Conservation (phyloP, 2,329 filamentous ascomycete species). For the Endoconidiophora polonica region DNA sequence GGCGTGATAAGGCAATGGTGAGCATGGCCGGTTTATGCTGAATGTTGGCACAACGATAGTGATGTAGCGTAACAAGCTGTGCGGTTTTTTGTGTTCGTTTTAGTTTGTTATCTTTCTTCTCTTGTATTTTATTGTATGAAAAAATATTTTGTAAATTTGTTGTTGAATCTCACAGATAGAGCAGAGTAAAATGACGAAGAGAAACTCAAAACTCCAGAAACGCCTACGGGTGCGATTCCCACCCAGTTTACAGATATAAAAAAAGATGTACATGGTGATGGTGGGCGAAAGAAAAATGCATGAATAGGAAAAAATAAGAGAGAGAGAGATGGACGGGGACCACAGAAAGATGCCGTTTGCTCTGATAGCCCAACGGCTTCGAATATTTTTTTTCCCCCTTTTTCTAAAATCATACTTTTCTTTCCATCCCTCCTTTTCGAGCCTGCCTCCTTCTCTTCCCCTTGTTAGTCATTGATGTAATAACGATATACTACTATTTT, state of each 20-base stretch:
- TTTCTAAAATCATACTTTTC: too few species aligned
- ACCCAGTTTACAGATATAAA: slow-evolving; percentile 1
- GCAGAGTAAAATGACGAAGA: slow-evolving; percentile 11
- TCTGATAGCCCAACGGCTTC: background rate
- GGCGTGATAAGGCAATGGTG: background rate
- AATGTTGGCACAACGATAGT: background rate
- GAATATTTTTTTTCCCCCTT: background rate
- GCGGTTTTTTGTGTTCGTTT: slow-evolving; percentile 3
- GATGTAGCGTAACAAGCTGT: background rate
- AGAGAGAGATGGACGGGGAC: background rate
- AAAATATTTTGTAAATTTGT: background rate
- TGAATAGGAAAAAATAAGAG: background rate
- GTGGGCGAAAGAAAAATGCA: background rate
- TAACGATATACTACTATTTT: too few species aligned
- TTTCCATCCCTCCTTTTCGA: background rate
- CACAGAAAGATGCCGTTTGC: background rate
- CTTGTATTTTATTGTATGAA: slow-evolving; percentile 5
- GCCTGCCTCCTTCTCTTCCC: background rate
- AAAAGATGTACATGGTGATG: slow-evolving; percentile 5
- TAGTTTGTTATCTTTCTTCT: slow-evolving; percentile 5
- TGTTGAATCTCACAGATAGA: slow-evolving; percentile 10
- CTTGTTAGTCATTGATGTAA: too few species aligned
- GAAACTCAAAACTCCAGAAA: slow-evolving; percentile 12
- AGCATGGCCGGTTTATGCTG: background rate
- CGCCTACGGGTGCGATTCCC: slow-evolving; percentile 12